These are phyloP conservation scores for Fomitopsis pinicola DNA, from an alignment of 1,284 basidiomycete species.

Conservation along the genomic window DNA sequence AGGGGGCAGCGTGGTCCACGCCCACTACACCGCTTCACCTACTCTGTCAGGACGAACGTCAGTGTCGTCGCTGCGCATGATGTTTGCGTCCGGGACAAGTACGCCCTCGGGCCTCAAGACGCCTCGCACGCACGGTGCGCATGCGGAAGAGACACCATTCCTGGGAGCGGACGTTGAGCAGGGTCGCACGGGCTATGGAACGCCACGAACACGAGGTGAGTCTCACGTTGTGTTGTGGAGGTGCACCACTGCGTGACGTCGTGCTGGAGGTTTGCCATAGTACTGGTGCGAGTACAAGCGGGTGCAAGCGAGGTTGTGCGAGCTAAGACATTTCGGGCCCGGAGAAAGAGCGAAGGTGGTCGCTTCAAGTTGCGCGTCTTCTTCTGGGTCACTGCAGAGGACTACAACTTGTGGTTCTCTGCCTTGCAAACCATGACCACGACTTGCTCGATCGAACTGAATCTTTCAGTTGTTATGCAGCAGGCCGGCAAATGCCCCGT, in stretches of 20 bases:
- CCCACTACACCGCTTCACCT: not conserved
- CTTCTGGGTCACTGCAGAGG: not conserved
- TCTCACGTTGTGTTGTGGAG: not conserved
- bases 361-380: not conserved
- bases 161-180: slow-evolving; percentile 15
- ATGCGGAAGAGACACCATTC: slow-evolving; percentile 19
- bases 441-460: too few relatives aligned
- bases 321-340: not conserved
- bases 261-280: not conserved
- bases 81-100: slow-evolving; percentile 10
- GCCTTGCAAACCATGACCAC: not conserved
- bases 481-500: too few relatives aligned
- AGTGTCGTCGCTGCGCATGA: slow-evolving; percentile 14
- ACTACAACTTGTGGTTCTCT: not conserved
- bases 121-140: slow-evolving; percentile 16
- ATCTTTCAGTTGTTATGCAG: not conserved
- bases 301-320: not conserved
- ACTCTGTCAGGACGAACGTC: slow-evolving; percentile 10
- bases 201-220: slow-evolving; percentile 9
- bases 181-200: slow-evolving; percentile 12
- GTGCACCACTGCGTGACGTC: too few relatives aligned
- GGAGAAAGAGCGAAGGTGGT: not conserved
- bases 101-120: slow-evolving; percentile 17
- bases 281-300: not conserved
- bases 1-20: not conserved